A percentile compares a stretch with the other conserved stretches of the same genome.
These are phyloP conservation scores for Paxillus rubicundulus DNA, from an alignment of 768 basidiomycete genomes.

Conservation along the genomic window DNA sequence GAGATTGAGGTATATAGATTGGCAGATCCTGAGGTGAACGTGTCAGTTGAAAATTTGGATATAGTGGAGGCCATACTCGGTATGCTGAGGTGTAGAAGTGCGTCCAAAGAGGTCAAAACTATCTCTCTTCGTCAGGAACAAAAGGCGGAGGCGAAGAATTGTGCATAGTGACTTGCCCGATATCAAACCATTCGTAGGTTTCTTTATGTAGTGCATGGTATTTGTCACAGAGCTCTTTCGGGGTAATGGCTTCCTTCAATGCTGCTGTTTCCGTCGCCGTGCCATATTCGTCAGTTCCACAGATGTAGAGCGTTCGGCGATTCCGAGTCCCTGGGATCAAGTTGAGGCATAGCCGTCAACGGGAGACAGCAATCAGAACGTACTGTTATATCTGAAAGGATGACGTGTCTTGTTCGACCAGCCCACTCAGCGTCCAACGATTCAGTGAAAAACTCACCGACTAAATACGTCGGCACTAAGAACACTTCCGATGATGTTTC, in stretches of 20 bases:
- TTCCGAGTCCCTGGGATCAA: conserved; percentile 59
- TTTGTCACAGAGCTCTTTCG: conserved; percentile 83
- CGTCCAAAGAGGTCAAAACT: conserved; percentile 97
- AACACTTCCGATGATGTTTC: conserved; percentile 93
- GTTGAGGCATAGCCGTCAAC: neutral
- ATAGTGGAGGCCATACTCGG: conserved; percentile 55
- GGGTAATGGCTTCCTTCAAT: conserved; percentile 78
- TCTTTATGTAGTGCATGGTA: conserved; percentile 86
- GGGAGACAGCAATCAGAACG: conserved; percentile 19
- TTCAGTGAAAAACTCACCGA: conserved; percentile 52
- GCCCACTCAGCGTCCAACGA: neutral
- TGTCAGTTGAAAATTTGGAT: neutral
- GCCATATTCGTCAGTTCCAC: conserved; percentile 99
- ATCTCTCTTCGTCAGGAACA: conserved; percentile 1
- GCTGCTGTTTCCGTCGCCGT: conserved; percentile 99
- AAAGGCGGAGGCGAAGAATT: neutral
- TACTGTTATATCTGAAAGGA: conserved; percentile 57
- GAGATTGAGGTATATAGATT: conserved; percentile 85
- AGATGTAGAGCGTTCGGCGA: conserved; percentile 87
- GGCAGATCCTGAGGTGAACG: conserved; percentile 64
- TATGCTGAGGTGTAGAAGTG: conserved; percentile 87
- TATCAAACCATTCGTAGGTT: conserved; percentile 97
- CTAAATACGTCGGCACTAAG: conserved; percentile 97
- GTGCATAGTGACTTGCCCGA: conserved; percentile 53
- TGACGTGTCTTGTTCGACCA: conserved; percentile 3